Percentiles rank a stretch among this genome's conserved stretches.
phyloP scores from a whole-genome alignment of 345 rosid species.

The Acer saccharum region DNA sequence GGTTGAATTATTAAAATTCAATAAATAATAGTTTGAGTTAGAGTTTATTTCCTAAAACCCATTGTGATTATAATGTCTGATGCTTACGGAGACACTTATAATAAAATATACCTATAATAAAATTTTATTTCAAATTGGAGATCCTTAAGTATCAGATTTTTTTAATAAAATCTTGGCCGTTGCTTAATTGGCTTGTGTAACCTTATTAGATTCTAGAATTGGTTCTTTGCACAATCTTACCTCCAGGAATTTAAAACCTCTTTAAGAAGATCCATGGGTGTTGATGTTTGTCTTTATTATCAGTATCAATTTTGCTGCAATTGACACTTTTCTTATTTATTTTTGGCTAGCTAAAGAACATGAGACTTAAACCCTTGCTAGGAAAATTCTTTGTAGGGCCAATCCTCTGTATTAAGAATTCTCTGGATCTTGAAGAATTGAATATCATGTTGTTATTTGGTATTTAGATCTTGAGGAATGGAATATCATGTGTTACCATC shows the following conservation, averaged over 20 bases:
- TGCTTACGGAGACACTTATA: no score
- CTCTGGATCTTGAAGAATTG: neutral
- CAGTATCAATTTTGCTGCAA: neutral
- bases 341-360: neutral
- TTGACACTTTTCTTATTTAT: neutral
- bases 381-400: neutral
- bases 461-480: conserved; percentile 1
- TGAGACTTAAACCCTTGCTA: neutral
- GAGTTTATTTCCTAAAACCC: no score
- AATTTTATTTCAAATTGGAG: no score
- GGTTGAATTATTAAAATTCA: no score
- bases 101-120: no score
- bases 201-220: conserved; percentile 3
- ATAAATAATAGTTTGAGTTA: no score
- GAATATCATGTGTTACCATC: neutral
- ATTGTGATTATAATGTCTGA: no score
- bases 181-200: neutral
- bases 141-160: no score
- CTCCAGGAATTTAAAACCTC: neutral
- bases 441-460: neutral
- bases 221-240: neutral
- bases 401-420: neutral
- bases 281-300: neutral
- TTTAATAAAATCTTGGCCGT: no score
- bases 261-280: neutral